Base-by-base conservation (phyloP, 768 basidiomycete genomes). In the Candolleomyces eurysporus region DNA sequence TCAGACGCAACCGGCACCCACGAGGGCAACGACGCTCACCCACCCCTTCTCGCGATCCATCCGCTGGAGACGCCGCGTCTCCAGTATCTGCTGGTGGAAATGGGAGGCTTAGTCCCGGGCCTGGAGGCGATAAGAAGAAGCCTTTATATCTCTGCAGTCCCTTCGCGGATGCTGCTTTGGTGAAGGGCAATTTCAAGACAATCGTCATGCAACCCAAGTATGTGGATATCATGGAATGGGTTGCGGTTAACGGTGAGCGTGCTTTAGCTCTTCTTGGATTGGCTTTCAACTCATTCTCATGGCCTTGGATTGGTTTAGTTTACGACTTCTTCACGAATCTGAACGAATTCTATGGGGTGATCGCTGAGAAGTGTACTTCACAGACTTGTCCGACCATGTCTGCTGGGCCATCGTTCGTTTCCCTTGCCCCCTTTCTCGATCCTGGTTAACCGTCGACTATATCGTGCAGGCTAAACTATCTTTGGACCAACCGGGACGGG, bases 211-310 rank as follows among this genome's bases (percentile, higher is more conserved):
- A 96, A 36, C 97, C 97, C 17, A 97, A 96, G 71, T 98, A 96
- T 70, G 92, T 95, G n/a, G 94, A 97, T 75, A 91, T 95, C 58
- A 96, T 94, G 86, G 95, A 98, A 74, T 98, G 95, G 95, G 95
- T 98, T 42, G 82, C 83, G 32, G 79, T 83, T 55, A 84, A 83
- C 66, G 84, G 95, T 98, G 67, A 69, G 90, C 59, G 21, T 48
- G 43, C 26, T 16, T 10, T 40, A 19, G 32, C 32, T 32, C 32
- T 21, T 16, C 45, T 21, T 9, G 14, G 45, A 17, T 21, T 21
- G 45, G 1, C 17, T 17, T 46, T 46, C 19, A 46, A 17, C 45
- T 17, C 45, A 46, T 17, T 7, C 45, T 46, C 6, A 17, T 14
- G 19, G 16, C 45, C 16, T 46, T 36, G 36, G 36, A 11, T 36